phyloP scores from a whole-genome alignment of 1,139 yeast genomes.

The Protomyces inundatus region DNA sequence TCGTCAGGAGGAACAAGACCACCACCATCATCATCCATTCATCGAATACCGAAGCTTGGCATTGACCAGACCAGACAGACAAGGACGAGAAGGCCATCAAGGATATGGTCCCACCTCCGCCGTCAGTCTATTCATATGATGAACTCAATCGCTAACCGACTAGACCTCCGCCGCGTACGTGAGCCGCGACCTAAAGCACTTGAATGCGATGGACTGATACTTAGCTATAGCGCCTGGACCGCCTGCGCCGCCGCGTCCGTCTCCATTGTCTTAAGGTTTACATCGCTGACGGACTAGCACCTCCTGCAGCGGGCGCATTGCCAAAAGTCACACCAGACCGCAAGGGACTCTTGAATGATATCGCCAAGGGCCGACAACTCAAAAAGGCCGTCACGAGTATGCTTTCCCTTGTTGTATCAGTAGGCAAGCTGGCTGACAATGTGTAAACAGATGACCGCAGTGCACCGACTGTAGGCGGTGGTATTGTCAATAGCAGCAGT shows the following conservation, averaged over 20 bases:
- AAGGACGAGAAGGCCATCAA: background rate
- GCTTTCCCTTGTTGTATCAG: background rate
- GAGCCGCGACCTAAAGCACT: background rate
- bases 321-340: conserved; percentile 39
- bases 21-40: background rate
- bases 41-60: background rate
- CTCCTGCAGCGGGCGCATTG: conserved; percentile 33
- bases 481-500: conserved; percentile 33
- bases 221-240: background rate
- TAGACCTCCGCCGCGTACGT: background rate
- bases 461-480: conserved; percentile 49
- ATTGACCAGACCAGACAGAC: background rate
- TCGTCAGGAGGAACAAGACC: background rate
- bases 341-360: conserved; percentile 81
- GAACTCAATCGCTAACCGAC: background rate
- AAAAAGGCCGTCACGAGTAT: conserved; percentile 64
- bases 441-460: conserved; percentile 50
- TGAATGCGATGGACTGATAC: background rate
- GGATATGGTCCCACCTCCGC: background rate
- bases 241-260: background rate
- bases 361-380: conserved; percentile 67
- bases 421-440: background rate
- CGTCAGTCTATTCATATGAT: background rate
- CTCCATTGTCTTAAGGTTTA: too few relatives aligned
- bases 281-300: background rate